Evolutionary conservation across 2,329 filamentous ascomycete genomes (phyloP), one percentile per base, ranked within the genome.

Genomic region (Calonectria crousiana): DNA sequence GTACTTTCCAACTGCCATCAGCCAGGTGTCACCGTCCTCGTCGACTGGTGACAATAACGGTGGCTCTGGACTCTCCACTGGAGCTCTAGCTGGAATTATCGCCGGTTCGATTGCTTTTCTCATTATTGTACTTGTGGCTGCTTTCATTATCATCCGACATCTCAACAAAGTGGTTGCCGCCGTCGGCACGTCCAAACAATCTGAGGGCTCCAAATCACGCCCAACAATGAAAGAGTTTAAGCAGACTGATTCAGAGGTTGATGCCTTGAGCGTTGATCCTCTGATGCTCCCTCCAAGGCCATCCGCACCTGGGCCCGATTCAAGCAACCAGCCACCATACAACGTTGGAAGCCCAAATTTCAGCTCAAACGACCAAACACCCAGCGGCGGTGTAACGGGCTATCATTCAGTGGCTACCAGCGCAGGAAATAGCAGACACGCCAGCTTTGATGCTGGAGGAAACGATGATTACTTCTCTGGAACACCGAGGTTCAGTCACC

Each of bases 61-160:
- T 53, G 77, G 81, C 38, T 77, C 81, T 28, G 83, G 84, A 16
- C 82, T 89, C 28, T 85, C 85, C 8, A 81, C 78, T 0, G 84
- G 81, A 1, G 84, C 87, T 32, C 82, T 92, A 3, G 90, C 87
- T 3, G 90, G 90, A 2, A 90, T 92, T 28, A 85, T 92, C 41
- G 88, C 86, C 2, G 90, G 89, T 1, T 87, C 87, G 16, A 82
- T 89, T 3, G 85, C 84, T 0, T 79, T 92, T 14, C 82, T 92
- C 2, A 70, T 89, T 1, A 82, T 88, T 32, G 84, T 91, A 14
- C 49, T 91, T 8, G 82, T 85, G 3, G 86, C 86, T 0, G 84
- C 89, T 2, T 88, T 85, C 73, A 82, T 90, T 64, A 86, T 92
- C 60, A 84, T 92, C 58, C 85, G 87, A 1, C 87, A 87, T 13